phyloP scores from a whole-genome alignment of 495 filamentous ascomycete genomes.

The Platismatia glauca region DNA sequence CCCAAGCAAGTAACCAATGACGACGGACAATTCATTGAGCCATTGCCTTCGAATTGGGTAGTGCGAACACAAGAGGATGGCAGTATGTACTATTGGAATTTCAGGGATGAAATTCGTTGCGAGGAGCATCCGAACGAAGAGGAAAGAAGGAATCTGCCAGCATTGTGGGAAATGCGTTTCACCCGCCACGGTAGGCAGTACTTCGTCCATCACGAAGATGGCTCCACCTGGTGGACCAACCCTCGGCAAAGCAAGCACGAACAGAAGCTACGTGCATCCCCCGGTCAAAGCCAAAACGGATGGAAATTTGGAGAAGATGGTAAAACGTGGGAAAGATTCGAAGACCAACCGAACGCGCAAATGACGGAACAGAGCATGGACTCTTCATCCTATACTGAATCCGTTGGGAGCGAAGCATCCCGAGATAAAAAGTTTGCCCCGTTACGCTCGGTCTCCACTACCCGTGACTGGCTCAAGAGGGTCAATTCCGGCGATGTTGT shows the following conservation, averaged over 20 bases:
- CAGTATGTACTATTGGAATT: conserved; percentile 7
- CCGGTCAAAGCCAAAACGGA: conserved; percentile 16
- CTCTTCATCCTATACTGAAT: not conserved
- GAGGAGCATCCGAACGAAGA: conserved; percentile 13
- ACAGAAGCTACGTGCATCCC: conserved; percentile 42
- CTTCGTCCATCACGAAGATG: conserved; percentile 13
- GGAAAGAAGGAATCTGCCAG: conserved; percentile 11
- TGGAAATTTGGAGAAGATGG: conserved; percentile 16
- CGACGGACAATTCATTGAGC: conserved; percentile 11
- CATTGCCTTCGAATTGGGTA: conserved; percentile 13
- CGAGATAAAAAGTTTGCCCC: not conserved
- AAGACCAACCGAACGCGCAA: conserved; percentile 3
- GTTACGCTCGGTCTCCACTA: conserved; percentile 7
- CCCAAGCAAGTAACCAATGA: conserved; percentile 4
- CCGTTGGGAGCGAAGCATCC: conserved; percentile 3
- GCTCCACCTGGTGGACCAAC: conserved; percentile 17
- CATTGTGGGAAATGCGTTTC: conserved; percentile 16
- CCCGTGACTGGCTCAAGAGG: conserved; percentile 7
- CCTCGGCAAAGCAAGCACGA: conserved; percentile 26
- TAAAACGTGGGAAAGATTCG: conserved; percentile 14
- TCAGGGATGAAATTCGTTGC: conserved; percentile 11
- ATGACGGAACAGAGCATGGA: conserved; percentile 7
- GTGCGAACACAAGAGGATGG: conserved; percentile 1
- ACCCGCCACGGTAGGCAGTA: conserved; percentile 18
- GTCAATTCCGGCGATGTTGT: conserved; percentile 6